Base-by-base conservation (phyloP, 2,329 filamentous ascomycete genomes). In the Ascochyta pisi region DNA sequence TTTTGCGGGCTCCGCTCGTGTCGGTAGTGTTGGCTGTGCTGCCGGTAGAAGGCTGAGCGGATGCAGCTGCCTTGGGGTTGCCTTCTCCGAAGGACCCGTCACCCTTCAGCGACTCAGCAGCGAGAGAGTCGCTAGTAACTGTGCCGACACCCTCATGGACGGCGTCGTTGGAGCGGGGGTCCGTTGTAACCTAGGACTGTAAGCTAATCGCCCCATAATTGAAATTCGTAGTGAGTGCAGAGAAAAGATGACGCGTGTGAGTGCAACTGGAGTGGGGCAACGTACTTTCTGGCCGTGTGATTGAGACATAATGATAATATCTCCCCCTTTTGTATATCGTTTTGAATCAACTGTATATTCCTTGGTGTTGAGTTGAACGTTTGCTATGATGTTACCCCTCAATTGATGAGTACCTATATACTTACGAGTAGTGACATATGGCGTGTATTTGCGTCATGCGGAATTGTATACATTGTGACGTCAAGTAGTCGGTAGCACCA, bases 41-140 rank as follows among this genome's bases (percentile, higher is more conserved):
- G 42, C 81, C 79, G n/a, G 66, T 63, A 38, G 83, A 83, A 8
- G 78, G 76, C 45, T 86, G 82, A 13, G 76, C 71, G 29, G 78
- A 77, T 6, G 80, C 79, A 37, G 81, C 78, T 16, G 81, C 80
- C 58, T 82, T 79, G 23, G 81, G 78, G 76, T 91, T 90, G 53
- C 82, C 74, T 26, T 82, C 73, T 37, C 82, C 78, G 66, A 90
- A 91, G 12, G 74, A 78, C 61, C 89, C 90, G 54, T 82, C 82
- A 22, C 78, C 64, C 42, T 80, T 77, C 56, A 86, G 76, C 0
- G 90, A 95, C 68, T 94, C 88, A 55, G 86, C 88, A 10, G 91
- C 91, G 5, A 96, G 86, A 6, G 90, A 94, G 75, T 89, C 89
- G 13, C 83, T 79, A 40, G 83, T 77, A 1, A 94, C 82, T 24